These are phyloP conservation scores for Apiotrichum montevideense DNA, from an alignment of 1,284 basidiomycete species.

Conservation along the genomic window DNA sequence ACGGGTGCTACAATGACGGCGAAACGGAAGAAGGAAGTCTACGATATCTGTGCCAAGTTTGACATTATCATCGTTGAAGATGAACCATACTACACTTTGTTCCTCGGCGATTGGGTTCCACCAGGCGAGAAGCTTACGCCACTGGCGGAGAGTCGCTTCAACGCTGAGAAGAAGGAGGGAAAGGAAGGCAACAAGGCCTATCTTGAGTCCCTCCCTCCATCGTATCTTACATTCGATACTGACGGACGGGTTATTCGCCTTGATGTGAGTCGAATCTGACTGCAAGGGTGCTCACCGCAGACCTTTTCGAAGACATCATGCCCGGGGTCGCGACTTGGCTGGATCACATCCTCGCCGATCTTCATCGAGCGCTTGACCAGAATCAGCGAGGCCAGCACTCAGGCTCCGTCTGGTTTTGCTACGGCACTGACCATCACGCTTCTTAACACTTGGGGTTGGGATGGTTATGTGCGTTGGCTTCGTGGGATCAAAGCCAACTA, in stretches of 20 bases:
- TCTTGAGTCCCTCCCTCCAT: slow-evolving; percentile 53
- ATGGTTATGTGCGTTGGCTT: slow-evolving; percentile 72
- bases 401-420: slow-evolving; percentile 66
- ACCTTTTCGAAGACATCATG: slow-evolving; percentile 75
- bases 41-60: slow-evolving; percentile 70
- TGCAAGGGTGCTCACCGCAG: slow-evolving; percentile 17
- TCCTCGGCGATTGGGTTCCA: slow-evolving; percentile 6
- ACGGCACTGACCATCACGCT: slow-evolving; percentile 58
- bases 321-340: slow-evolving; percentile 70
- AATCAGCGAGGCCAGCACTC: slow-evolving; percentile 64
- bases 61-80: slow-evolving; percentile 71
- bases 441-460: slow-evolving; percentile 59
- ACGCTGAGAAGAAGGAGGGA: slow-evolving; percentile 39
- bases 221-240: slow-evolving; percentile 57
- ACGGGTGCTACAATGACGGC: slow-evolving; percentile 65
- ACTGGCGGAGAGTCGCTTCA: slow-evolving; percentile 37
- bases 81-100: slow-evolving; percentile 73
- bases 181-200: slow-evolving; percentile 42
- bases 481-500: slow-evolving; percentile 52
- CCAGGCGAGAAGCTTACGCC: slow-evolving; percentile 22
- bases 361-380: slow-evolving; percentile 67
- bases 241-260: slow-evolving; percentile 46
- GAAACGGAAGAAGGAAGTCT: slow-evolving; percentile 67
- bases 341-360: slow-evolving; percentile 56
- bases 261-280: slow-evolving; percentile 32